Evolutionary conservation across 1,139 yeast genomes (phyloP), one percentile per base, ranked within the genome.

Genomic region (Saccharomyces hybrid): DNA sequence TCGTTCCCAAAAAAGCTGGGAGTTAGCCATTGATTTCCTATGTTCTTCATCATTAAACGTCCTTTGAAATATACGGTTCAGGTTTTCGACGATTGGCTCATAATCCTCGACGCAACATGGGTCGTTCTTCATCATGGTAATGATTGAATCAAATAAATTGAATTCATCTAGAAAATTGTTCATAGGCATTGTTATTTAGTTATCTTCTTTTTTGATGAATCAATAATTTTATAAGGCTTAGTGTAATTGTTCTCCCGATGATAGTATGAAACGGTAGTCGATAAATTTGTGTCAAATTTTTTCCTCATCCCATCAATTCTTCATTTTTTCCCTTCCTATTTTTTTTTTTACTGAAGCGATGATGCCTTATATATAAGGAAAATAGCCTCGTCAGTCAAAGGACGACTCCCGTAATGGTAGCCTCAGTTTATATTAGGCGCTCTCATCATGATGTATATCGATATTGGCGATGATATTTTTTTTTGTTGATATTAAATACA

Each of bases 21-120:
- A 55, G 6, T 53, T 41, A 3, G 66, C 64, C 31, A 67, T 38
- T 2, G 49, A 23, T 11, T 52, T 44, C 46, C 71, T 62, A 48
- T 62, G 64, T 1, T 50, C 53, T 28, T 62, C 64, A 55, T 66
- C 65, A 28, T 57, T 57, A 9, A 67, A 58, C 14, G 70, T 53
- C 32, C 54, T 54, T 14, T 56, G 57, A 2, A 67, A 69, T 8
- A 67, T 51, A 4, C 59, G 59, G 48, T 61, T 64, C 29, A 67
- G 51, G 11, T 38, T 38, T 11, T 38, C 25, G 44, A 38, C 13
- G 4, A 38, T 38, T 5, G 44, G 25, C 25, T 20, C 25, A 38
- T 38, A 38, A 20, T 38, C 7, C 25, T 38, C 44, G 11, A 38
- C 44, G n/a, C 44, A 38, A 20, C 25, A 9, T 38, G 44, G 44